Conservation (phyloP, 345 rosid genomes). For the Syzygium aqueum region DNA sequence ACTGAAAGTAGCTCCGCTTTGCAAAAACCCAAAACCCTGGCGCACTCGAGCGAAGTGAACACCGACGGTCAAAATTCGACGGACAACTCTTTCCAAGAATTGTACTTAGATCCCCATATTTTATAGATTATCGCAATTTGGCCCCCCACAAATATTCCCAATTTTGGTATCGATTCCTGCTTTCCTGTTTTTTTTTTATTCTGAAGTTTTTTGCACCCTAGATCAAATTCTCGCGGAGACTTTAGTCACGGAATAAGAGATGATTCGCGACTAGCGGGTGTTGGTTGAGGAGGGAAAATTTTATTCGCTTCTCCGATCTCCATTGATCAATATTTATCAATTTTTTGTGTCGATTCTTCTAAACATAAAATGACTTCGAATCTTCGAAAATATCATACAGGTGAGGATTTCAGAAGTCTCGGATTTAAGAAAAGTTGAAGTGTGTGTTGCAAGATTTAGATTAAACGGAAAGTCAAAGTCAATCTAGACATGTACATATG, state of each 20-base stretch:
- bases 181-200: neutral
- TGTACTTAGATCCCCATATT: neutral
- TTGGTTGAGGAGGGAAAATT: neutral
- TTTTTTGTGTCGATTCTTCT: accelerated
- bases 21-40: neutral
- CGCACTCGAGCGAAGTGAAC: neutral
- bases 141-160: neutral
- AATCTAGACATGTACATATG: no score
- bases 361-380: neutral
- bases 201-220: neutral
- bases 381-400: accelerated
- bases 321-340: accelerated
- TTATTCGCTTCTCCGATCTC: neutral
- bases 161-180: neutral
- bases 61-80: neutral
- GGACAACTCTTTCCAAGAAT: neutral
- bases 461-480: no score
- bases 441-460: neutral
- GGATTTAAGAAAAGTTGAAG: neutral
- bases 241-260: neutral
- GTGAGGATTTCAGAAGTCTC: neutral
- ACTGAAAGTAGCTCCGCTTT: neutral
- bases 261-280: neutral
- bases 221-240: neutral
- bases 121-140: neutral